Percentiles rank a stretch among this genome's conserved stretches.
phyloP scores from a whole-genome alignment of 371 early-diverging fungal genomes.

The Mortierella sp. region DNA sequence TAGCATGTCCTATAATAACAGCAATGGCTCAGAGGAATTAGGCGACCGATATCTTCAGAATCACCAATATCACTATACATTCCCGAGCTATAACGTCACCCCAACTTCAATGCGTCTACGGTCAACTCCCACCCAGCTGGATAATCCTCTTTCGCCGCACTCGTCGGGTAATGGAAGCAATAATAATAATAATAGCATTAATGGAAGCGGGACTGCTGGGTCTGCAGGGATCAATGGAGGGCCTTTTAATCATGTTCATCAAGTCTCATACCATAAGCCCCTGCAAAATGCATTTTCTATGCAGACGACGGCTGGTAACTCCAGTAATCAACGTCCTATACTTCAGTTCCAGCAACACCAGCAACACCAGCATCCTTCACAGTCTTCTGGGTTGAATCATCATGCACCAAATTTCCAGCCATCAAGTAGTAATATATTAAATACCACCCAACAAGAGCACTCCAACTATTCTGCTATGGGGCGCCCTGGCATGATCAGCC shows the following conservation, averaged over 20 bases:
- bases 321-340: not conserved
- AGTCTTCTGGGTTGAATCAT: not conserved
- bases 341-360: not conserved
- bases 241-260: not conserved
- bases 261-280: not conserved
- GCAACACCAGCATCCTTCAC: not conserved
- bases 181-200: no score
- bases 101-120: not conserved
- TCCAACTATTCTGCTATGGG: not conserved
- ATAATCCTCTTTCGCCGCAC: not conserved
- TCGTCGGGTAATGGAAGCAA: not conserved
- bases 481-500: constrained; percentile 2
- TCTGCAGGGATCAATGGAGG: not conserved
- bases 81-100: not conserved
- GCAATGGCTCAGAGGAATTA: not conserved
- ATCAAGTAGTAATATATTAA: not conserved
- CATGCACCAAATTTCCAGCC: constrained; percentile 3
- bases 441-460: not conserved
- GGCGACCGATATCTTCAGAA: not conserved
- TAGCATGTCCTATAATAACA: not conserved
- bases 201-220: not conserved
- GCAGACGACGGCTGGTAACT: not conserved
- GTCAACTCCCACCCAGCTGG: not conserved
- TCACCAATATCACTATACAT: constrained; percentile 2
- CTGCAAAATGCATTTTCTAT: not conserved